Conservation (phyloP, 192 early-diverging fungal species). For the Dissophora globulifera region DNA sequence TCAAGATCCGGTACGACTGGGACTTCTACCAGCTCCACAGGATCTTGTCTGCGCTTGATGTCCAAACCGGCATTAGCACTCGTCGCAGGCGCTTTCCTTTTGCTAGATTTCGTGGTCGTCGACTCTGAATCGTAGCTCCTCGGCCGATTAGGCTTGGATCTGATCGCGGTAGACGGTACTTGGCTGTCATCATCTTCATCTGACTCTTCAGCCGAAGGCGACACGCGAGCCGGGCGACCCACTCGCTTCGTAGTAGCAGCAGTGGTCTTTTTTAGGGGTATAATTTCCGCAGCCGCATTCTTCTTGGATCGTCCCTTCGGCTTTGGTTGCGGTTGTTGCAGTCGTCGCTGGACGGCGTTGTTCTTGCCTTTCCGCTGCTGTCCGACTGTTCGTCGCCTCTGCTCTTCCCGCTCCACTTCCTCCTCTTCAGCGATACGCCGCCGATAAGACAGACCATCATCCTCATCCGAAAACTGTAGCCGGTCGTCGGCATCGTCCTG, state of each 20-base stretch:
- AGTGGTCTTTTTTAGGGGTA: no score
- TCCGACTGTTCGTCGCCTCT: no score
- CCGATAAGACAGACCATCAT: neutral
- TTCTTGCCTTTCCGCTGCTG: neutral
- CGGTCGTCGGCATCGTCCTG: slow-evolving; percentile 1
- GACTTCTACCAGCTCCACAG: slow-evolving; percentile 6
- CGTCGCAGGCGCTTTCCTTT: neutral
- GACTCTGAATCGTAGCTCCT: neutral
- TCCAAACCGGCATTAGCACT: neutral
- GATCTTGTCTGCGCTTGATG: neutral
- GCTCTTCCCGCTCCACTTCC: neutral
- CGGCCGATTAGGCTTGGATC: neutral
- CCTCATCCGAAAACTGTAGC: slow-evolving; percentile 21
- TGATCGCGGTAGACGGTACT: neutral
- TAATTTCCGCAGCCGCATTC: neutral
- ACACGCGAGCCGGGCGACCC: no score
- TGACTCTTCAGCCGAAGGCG: neutral
- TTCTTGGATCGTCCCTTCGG: neutral
- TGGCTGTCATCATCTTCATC: neutral
- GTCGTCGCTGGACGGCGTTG: neutral
- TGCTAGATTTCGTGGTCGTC: no score
- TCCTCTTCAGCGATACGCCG: neutral
- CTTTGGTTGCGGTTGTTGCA: neutral
- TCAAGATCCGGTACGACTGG: slow-evolving; percentile 15
- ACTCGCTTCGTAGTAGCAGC: no score